Evolutionary conservation across 2,329 filamentous ascomycete species (phyloP).

Genomic region (Monilinia laxa): DNA sequence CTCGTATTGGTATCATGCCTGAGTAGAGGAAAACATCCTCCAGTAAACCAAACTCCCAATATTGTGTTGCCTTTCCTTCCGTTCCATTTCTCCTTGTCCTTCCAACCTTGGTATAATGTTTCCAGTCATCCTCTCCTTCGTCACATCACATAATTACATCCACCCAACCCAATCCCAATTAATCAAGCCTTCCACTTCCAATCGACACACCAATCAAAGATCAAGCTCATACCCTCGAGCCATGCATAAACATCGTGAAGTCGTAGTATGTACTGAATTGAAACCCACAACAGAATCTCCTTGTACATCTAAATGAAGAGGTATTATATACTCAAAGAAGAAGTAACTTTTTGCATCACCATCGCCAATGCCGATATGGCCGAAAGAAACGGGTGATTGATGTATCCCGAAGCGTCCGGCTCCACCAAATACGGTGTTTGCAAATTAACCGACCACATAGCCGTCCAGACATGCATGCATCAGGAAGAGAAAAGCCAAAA

Average conservation of each 20-base stretch:
- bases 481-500: not conserved
- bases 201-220: not conserved
- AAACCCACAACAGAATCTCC: not conserved
- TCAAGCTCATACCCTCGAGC: not conserved
- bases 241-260: not conserved
- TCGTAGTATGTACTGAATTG: constrained; percentile 1
- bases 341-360: constrained; percentile 8
- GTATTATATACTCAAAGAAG: constrained; percentile 3
- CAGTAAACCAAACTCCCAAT: not conserved
- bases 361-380: not conserved
- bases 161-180: not conserved
- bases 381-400: constrained; percentile 1
- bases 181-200: not conserved
- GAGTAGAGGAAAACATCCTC: not conserved
- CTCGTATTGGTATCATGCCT: constrained; percentile 4
- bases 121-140: not conserved
- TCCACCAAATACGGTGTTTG: not conserved
- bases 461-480: not conserved
- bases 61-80: not conserved
- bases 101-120: constrained; percentile 10
- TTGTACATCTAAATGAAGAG: not conserved
- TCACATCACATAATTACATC: not conserved
- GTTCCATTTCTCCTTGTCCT: not conserved
- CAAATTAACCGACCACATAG: constrained; percentile 7
- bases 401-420: not conserved